Evolutionary conservation across 768 basidiomycete genomes (phyloP), one percentile per base, ranked within the genome.

Genomic region (Mycena maculata): DNA sequence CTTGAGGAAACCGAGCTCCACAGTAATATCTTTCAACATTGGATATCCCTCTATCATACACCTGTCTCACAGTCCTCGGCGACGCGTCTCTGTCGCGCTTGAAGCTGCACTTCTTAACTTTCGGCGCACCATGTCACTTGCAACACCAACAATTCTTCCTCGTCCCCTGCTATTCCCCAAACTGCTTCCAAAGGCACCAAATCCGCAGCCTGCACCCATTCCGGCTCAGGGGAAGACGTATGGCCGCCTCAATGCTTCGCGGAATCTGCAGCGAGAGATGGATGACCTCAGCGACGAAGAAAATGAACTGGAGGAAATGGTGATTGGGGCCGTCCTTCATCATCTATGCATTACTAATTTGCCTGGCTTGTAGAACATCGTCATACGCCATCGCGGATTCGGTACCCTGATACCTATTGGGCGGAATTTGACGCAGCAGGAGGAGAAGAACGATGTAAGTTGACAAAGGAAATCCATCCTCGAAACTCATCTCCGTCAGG

Each of bases 231-330:
- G 85, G 41, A 85, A 86, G 55, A 80, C 80, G 3, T 86, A 89
- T 70, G 86, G 84, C 2, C 84, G 87, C 47, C 77, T 93, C 70
- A 90, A 88, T 71, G 83, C 85, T 33, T 82, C 85, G 44, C 87
- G 93, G 25, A 90, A 94, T 76, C 75, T 93, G 31, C 85, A 87
- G 66, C 86, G 88, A 42, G 92, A 95, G 76, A 90, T 92, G 84
- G 91, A 93, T 52, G 92, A 95, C 72, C 78, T 95, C 66, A 93
- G 92, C 64, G 93, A 94, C 62, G 93, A 94, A 75, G 93, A 94
- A 78, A 86, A 83, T 56, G 92, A 94, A 71, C 74, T 94, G n/a
- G 93, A 94, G 64, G 91, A 91, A 47, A 82, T 88, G 70, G 93
- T 91, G 73, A 69, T 87, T 80, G 36, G 36, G 16, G 16, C 10